Evolutionary conservation across 2,329 filamentous ascomycete genomes (phyloP).

Genomic region (Arthroderma uncinatum): DNA sequence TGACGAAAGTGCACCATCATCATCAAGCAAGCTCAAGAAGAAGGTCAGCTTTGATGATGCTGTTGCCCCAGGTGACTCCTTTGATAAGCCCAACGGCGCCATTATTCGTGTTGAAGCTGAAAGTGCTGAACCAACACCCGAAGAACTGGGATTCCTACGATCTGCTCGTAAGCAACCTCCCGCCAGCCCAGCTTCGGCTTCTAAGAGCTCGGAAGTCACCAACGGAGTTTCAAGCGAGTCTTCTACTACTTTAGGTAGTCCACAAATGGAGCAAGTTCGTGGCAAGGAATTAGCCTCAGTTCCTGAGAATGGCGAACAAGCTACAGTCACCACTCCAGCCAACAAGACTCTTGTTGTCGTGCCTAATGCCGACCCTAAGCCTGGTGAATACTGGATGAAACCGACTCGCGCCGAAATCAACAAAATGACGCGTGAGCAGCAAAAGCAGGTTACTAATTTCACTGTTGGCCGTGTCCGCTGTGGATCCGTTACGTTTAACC

Average conservation of each 20-base stretch:
- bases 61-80: conserved; percentile 35
- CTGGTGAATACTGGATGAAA: conserved; percentile 78
- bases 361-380: conserved; percentile 40
- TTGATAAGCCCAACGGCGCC: conserved; percentile 35
- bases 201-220: conserved; percentile 23
- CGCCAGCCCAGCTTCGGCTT: conserved; percentile 36
- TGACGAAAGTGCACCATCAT: conserved; percentile 31
- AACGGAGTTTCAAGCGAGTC: conserved; percentile 18
- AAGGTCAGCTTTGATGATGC: conserved; percentile 82
- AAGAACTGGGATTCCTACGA: conserved; percentile 51
- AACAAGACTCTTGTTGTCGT: conserved; percentile 23
- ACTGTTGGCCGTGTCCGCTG: conserved; percentile 72
- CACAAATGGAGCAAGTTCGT: conserved; percentile 61
- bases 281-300: conserved; percentile 70
- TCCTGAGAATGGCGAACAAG: conserved; percentile 47
- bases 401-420: conserved; percentile 64
- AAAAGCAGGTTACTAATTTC: conserved; percentile 62
- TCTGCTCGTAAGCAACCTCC: conserved; percentile 35
- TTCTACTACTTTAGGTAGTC: conserved; percentile 27
- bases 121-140: conserved; percentile 44
- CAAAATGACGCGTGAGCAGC: conserved; percentile 68
- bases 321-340: conserved; percentile 40
- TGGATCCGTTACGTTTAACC: conserved; percentile 70
- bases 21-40: conserved; percentile 46
- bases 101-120: conserved; percentile 42